phyloP scores from a whole-genome alignment of 2,329 filamentous ascomycete species.

The Penicillium sumatraense region DNA sequence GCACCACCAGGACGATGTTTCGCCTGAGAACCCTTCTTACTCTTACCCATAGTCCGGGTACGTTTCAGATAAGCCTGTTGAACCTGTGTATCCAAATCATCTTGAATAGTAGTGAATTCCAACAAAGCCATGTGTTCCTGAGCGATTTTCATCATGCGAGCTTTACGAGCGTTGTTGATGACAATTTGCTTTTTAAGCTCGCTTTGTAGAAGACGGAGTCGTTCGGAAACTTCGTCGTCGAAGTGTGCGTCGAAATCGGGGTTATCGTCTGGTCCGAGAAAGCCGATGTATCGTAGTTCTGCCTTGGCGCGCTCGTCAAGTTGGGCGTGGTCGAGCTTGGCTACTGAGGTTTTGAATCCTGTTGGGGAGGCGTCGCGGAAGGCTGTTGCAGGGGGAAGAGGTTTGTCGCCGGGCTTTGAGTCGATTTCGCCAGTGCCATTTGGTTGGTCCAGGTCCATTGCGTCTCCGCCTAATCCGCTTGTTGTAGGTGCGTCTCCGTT shows the following conservation, averaged over 20 bases:
- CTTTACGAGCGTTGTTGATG: slow-evolving; percentile 87
- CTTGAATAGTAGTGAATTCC: slow-evolving; percentile 94
- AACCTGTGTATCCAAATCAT: slow-evolving; percentile 93
- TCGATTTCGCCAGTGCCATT: slow-evolving; percentile 54
- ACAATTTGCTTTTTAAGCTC: slow-evolving; percentile 83
- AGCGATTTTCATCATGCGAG: slow-evolving; percentile 81
- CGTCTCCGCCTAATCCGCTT: slow-evolving; percentile 49
- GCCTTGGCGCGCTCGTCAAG: slow-evolving; percentile 90
- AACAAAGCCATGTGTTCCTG: slow-evolving; percentile 94
- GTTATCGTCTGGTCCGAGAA: slow-evolving; percentile 71
- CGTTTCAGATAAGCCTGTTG: slow-evolving; percentile 95
- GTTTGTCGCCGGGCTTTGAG: slow-evolving; percentile 39
- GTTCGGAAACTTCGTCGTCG: slow-evolving; percentile 92
- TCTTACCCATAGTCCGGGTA: slow-evolving; percentile 91
- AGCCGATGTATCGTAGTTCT: slow-evolving; percentile 87
- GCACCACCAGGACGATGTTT: slow-evolving; percentile 66
- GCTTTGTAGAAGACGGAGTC: slow-evolving; percentile 81
- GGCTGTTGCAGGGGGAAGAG: slow-evolving; percentile 71
- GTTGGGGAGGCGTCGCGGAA: slow-evolving; percentile 79
- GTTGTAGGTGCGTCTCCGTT: slow-evolving; percentile 49
- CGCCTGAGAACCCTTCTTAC: slow-evolving; percentile 79
- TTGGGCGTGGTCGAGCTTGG: slow-evolving; percentile 81
- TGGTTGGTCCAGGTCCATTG: slow-evolving; percentile 53
- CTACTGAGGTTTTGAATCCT: slow-evolving; percentile 76
- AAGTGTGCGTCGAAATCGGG: slow-evolving; percentile 87